Base-by-base conservation (phyloP, 768 basidiomycete species). In the Hirschioporus abietinus region DNA sequence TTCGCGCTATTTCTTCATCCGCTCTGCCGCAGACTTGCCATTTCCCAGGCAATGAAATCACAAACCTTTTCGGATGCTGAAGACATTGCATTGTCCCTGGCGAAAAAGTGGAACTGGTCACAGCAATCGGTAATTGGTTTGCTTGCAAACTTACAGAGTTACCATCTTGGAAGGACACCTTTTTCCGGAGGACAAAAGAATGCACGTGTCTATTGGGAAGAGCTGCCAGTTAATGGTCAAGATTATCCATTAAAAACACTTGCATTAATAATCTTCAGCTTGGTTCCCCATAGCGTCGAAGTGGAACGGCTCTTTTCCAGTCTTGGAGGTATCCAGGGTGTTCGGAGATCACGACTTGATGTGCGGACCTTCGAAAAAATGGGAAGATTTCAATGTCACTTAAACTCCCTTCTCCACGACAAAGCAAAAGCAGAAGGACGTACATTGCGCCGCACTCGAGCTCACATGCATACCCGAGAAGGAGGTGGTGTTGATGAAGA, bases 1-100 rank as follows among this genome's bases (percentile, higher is more conserved):
- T 72, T 80, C 26, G 71, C 76, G 0, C 70, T 81, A 0, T 80
- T 74, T 64, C 72, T 80, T 4, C 78, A 79, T 64, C 77, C 76
- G 2, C 65, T 76, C 27, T 80, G 77, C 67, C 68, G 72, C 27
- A 75, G 73, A 66, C 77, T 81, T 35, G 76, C 79, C 3, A 73
- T 77, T 26, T 73, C 69, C 0, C 60, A 74, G 24, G 69, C 66
- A 0, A 65, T 65, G 0, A 71, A 72, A 60, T 71, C 69, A 0
- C 71, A 67, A 9, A 63, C 71, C 0, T 66, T 76, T 58, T 57
- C 73, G 7, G 69, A 68, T 58, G 72, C 73, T 67, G 58, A 70
- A 8, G 42, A 64, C n/a, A 71, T 66, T 10, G 73, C 73, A 0
- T 27, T 74, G 7, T 35, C 18, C 4, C 62, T 78, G 42, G 73